Base-by-base conservation (phyloP, 2,329 filamentous ascomycete genomes). In the Helminthosporium solani region DNA sequence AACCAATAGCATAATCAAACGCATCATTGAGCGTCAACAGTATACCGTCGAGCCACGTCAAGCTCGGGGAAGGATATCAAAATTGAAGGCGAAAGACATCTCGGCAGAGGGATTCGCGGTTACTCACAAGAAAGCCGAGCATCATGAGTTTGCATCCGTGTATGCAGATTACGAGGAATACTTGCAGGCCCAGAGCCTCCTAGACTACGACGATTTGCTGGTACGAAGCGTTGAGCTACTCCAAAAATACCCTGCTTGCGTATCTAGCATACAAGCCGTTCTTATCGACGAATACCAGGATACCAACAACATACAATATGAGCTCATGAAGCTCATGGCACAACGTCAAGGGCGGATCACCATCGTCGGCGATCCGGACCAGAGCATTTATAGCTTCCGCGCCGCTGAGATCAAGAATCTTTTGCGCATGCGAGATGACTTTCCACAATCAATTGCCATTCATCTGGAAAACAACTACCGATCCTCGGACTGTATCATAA, bases 221-320 rank as follows among this genome's bases (percentile, higher is more conserved):
- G 77, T 96, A 12, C 83, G 84, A 57, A 96, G 91, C 55, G 86
- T 88, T 7, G 84, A 95, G 48, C 78, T 99, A 9, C 78, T 99
- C 16, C 80, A 78, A 48, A 75, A 78, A 16, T 81, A 88, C 55
- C 89, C 91, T 0, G 76, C 81, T 12, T 96, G 91, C 60, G 91
- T 96, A 2, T 85, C 85, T 12, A 96, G 96, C 57, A 84, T 99
- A 15, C 85, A 96, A 68, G 83, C 89, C 0, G 90, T 97, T 6
- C 78, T 99, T 36, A 95, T 99, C 52, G 92, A 99, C 66, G 92
- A 99, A 65, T 99, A 96, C 53, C 92, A 99, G 70, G 92, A 99
- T 71, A 97, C 92, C 7, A 99, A 97, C 64, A 82, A 89, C 16
- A 85, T 96, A 3, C 92, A 99, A 68, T 97, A 95, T 61, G 90